Evolutionary conservation across 1,284 basidiomycete species (phyloP).

Genomic region (Ceratobasidium sp.): DNA sequence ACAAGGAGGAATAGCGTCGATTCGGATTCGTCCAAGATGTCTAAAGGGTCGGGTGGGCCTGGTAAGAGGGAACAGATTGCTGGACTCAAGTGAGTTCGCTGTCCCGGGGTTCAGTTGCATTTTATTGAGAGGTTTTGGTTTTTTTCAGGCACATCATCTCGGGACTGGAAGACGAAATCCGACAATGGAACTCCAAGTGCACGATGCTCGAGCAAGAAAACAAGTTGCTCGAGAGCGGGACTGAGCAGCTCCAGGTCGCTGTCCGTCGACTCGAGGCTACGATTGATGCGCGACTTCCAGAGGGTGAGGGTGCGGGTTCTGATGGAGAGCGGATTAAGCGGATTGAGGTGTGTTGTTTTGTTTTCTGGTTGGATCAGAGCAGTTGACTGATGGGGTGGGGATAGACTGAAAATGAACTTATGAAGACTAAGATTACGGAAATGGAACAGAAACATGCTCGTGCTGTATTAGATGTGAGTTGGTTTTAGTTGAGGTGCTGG

Average conservation of each 20-base stretch:
- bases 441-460: constrained; percentile 79
- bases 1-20: constrained; percentile 44
- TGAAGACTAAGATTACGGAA: constrained; percentile 76
- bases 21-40: constrained; percentile 59
- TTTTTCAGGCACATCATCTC: constrained; percentile 81
- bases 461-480: constrained; percentile 73
- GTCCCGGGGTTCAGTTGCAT: neutral
- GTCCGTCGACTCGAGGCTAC: constrained; percentile 80
- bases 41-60: constrained; percentile 64
- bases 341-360: constrained; percentile 36
- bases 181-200: constrained; percentile 71
- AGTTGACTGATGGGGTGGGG: neutral
- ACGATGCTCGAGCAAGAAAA: constrained; percentile 84
- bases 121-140: constrained; percentile 41
- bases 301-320: constrained; percentile 54
- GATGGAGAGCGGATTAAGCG: constrained; percentile 44
- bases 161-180: constrained; percentile 86
- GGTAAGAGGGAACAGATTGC: constrained; percentile 71
- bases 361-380: neutral
- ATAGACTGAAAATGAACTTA: constrained; percentile 75
- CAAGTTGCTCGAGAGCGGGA: constrained; percentile 76
- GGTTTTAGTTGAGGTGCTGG: constrained; percentile 36
- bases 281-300: constrained; percentile 67
- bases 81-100: constrained; percentile 74
- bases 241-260: constrained; percentile 81